Percentiles rank a stretch among this genome's conserved stretches.
These are phyloP conservation scores for Colletotrichum abscissum DNA, from an alignment of 2,329 filamentous ascomycete genomes.

Conservation along the genomic window DNA sequence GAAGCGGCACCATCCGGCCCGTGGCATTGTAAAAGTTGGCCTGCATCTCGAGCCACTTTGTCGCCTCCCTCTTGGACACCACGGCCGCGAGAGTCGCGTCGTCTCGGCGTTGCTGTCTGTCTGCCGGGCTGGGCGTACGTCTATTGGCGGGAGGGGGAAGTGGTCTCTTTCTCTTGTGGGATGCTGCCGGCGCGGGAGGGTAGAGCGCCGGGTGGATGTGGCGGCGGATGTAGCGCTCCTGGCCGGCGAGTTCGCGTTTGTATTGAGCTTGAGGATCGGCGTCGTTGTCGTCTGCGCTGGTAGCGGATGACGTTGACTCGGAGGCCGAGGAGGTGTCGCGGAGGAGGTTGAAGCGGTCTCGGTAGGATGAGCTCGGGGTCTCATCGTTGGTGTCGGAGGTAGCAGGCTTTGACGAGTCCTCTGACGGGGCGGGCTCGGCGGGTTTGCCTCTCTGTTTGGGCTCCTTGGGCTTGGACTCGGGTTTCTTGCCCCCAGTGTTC, in stretches of 20 bases:
- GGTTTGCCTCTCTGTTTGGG: constrained; percentile 20
- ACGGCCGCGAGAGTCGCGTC: constrained; percentile 49
- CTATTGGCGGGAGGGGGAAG: background rate
- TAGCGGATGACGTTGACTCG: constrained; percentile 35
- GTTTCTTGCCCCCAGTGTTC: constrained; percentile 19
- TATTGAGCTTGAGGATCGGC: constrained; percentile 21
- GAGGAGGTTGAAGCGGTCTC: constrained; percentile 36
- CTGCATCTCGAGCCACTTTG: constrained; percentile 55
- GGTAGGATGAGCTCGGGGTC: constrained; percentile 16
- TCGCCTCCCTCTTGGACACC: constrained; percentile 45
- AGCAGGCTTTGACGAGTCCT: background rate
- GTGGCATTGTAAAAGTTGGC: constrained; percentile 57
- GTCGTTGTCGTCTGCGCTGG: constrained; percentile 27
- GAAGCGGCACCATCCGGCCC: constrained; percentile 52
- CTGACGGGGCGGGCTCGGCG: constrained; percentile 13
- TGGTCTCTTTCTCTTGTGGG: constrained; percentile 37
- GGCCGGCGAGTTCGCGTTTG: constrained; percentile 37
- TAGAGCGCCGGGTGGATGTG: constrained; percentile 46
- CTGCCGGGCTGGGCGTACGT: constrained; percentile 22
- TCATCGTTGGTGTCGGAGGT: constrained; percentile 25
- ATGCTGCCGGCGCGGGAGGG: constrained; percentile 41
- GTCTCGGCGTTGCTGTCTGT: constrained; percentile 39
- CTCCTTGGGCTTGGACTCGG: constrained; percentile 5
- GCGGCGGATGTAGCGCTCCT: constrained; percentile 45
- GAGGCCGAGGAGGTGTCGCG: constrained; percentile 42